phyloP scores from a whole-genome alignment of 2,329 filamentous ascomycete species.

The Claviceps purpurea region DNA sequence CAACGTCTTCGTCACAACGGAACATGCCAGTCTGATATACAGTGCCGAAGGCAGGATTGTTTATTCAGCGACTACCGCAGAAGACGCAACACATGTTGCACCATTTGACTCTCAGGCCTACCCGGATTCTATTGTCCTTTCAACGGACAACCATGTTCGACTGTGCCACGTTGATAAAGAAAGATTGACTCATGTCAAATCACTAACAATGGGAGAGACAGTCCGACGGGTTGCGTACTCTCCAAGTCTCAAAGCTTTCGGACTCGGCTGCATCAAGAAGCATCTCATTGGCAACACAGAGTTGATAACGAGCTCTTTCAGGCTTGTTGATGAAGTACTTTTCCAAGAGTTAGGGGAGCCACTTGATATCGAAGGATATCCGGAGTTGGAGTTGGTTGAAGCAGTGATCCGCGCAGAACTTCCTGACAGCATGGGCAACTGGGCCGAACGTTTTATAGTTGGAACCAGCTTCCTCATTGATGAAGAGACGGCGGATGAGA shows the following conservation, averaged over 20 bases:
- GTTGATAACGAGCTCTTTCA: slow-evolving; percentile 65
- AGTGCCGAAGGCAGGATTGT: slow-evolving; percentile 75
- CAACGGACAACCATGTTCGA: slow-evolving; percentile 61
- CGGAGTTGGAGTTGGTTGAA: slow-evolving; percentile 61
- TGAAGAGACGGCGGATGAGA: slow-evolving; percentile 35
- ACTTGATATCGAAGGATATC: slow-evolving; percentile 41
- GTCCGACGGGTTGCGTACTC: slow-evolving; percentile 83
- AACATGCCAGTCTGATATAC: slow-evolving; percentile 90
- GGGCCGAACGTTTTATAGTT: slow-evolving; percentile 72
- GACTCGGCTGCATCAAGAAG: slow-evolving; percentile 71
- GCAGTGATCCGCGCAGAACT: slow-evolving; percentile 68
- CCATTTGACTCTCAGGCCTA: slow-evolving; percentile 73
- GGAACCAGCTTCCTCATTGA: slow-evolving; percentile 70
- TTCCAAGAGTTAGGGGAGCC: slow-evolving; percentile 65
- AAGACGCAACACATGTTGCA: slow-evolving; percentile 70
- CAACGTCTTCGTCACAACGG: slow-evolving; percentile 85
- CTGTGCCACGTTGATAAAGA: slow-evolving; percentile 74
- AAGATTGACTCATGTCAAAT: slow-evolving; percentile 75
- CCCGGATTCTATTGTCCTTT: slow-evolving; percentile 67
- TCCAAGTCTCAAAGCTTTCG: slow-evolving; percentile 64
- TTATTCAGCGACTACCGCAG: slow-evolving; percentile 86
- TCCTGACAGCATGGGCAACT: slow-evolving; percentile 38
- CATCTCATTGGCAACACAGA: slow-evolving; percentile 60
- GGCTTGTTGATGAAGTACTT: slow-evolving; percentile 78
- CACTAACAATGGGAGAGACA: slow-evolving; percentile 65